A percentile compares a stretch with the other conserved stretches of the same genome.
phyloP scores from a whole-genome alignment of 768 basidiomycete species.

The Boletus sensibilis region DNA sequence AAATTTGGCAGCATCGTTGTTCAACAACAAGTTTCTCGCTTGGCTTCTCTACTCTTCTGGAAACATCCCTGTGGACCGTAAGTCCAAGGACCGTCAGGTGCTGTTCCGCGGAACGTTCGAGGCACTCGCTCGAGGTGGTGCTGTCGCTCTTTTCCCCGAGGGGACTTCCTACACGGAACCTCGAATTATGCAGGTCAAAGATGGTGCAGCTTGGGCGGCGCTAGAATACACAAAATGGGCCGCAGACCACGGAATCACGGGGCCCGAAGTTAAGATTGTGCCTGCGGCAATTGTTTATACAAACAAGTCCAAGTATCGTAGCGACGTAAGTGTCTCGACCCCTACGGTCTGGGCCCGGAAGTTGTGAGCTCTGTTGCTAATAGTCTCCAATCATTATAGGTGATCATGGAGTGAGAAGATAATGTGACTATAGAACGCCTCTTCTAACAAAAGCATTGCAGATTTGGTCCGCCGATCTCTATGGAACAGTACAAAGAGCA shows the following conservation, averaged over 20 bases:
- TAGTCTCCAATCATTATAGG: constrained; percentile 39
- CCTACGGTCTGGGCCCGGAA: constrained; percentile 17
- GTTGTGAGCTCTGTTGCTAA: constrained; percentile 13
- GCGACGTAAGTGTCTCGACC: constrained; percentile 58
- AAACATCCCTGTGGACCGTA: constrained; percentile 97
- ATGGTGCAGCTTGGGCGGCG: constrained; percentile 93
- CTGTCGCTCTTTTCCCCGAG: constrained; percentile 92
- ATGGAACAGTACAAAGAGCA: constrained; percentile 73
- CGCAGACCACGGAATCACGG: constrained; percentile 50
- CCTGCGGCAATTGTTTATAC: constrained; percentile 92
- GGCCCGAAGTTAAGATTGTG: constrained; percentile 55
- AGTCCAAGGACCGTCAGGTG: constrained; percentile 85
- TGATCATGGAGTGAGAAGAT: constrained; percentile 65
- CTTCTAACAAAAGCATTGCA: constrained; percentile 33
- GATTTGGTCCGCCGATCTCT: constrained; percentile 80
- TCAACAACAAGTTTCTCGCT: constrained; percentile 70
- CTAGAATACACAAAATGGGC: constrained; percentile 88
- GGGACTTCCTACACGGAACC: constrained; percentile 94
- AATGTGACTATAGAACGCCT: not conserved
- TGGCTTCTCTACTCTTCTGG: constrained; percentile 84
- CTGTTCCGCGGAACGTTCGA: constrained; percentile 90
- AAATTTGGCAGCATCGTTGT: constrained; percentile 60
- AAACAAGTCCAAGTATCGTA: constrained; percentile 94
- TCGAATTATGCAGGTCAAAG: constrained; percentile 87
- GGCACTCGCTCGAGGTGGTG: constrained; percentile 72